These are phyloP conservation scores for Pseudofabraea citricarpa DNA, from an alignment of 2,329 filamentous ascomycete species.

Conservation along the genomic window DNA sequence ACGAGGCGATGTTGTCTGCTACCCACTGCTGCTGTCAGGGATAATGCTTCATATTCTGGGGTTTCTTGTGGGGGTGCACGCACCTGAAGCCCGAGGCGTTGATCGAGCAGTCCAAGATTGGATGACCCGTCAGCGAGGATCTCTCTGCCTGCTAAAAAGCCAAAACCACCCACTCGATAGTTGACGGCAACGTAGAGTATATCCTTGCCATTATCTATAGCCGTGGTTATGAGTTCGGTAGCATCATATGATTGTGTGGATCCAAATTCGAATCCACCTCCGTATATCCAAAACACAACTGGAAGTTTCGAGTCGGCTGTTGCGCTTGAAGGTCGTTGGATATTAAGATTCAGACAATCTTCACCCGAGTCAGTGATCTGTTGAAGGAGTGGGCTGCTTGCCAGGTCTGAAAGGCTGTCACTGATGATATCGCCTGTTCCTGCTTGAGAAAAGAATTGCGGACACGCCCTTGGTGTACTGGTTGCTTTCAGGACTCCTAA, in stretches of 20 bases:
- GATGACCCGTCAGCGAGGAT: conserved; percentile 60
- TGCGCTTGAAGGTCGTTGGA: conserved; percentile 54
- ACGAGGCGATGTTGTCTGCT: conserved; percentile 69
- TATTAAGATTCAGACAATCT: conserved; percentile 59
- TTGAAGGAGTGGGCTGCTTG: conserved; percentile 53
- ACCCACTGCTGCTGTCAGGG: no score
- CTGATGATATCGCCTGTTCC: conserved; percentile 32
- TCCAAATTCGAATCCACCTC: conserved; percentile 58
- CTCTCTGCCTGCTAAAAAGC: conserved; percentile 66
- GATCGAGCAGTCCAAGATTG: conserved; percentile 70
- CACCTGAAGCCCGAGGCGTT: conserved; percentile 63
- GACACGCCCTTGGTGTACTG: conserved; percentile 56
- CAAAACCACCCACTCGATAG: conserved; percentile 71
- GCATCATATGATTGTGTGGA: conserved; percentile 44
- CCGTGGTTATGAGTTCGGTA: conserved; percentile 39
- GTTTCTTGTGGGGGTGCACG: no score
- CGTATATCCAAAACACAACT: conserved; percentile 68
- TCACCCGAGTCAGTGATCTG: conserved; percentile 48
- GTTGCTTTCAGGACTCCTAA: conserved; percentile 60
- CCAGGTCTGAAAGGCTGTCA: conserved; percentile 42
- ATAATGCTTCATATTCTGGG: no score
- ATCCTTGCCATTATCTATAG: conserved; percentile 48
- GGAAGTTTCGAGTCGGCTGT: conserved; percentile 54
- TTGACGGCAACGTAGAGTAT: conserved; percentile 75
- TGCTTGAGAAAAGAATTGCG: conserved; percentile 63